phyloP scores from a whole-genome alignment of 768 basidiomycete genomes.

The Scleroderma bovista region DNA sequence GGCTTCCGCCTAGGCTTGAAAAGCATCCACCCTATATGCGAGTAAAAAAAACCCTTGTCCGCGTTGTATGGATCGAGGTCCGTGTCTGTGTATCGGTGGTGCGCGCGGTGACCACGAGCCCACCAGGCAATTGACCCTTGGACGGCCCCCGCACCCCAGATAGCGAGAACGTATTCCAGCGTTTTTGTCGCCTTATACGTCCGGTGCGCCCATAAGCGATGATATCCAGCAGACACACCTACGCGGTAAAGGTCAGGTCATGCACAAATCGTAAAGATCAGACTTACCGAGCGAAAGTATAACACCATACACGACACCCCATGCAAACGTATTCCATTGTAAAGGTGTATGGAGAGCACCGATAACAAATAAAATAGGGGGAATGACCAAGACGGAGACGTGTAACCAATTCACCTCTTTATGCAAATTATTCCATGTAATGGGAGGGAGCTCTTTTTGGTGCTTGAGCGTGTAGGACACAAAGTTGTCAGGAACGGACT shows the following conservation, averaged over 20 bases:
- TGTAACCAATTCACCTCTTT: constrained; percentile 68
- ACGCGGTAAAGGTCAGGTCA: too few species aligned
- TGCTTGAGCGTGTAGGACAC: constrained; percentile 64
- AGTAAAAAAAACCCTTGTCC: constrained; percentile 76
- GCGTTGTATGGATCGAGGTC: constrained; percentile 92
- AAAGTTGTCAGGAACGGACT: constrained; percentile 63
- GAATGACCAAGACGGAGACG: constrained; percentile 58
- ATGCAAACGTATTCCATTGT: constrained; percentile 62
- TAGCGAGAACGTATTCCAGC: constrained; percentile 76
- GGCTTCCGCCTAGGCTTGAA: constrained; percentile 81
- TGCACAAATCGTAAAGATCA: too few species aligned
- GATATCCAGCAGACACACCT: background rate
- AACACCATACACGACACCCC: constrained; percentile 54
- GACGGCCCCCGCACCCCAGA: constrained; percentile 82
- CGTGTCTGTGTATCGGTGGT: constrained; percentile 92
- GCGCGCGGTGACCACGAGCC: constrained; percentile 90
- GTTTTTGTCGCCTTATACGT: constrained; percentile 84
- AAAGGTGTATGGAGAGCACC: constrained; percentile 59
- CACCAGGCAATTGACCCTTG: constrained; percentile 98
- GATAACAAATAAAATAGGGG: constrained; percentile 63
- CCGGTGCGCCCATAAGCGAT: constrained; percentile 91
- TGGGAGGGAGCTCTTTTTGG: constrained; percentile 55
- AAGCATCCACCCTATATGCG: constrained; percentile 87
- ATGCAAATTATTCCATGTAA: constrained; percentile 48
- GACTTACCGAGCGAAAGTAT: constrained; percentile 68